A percentile compares a stretch with the other conserved stretches of the same genome.
Conservation (phyloP, 345 rosid genomes). For the Populus deltoides region DNA sequence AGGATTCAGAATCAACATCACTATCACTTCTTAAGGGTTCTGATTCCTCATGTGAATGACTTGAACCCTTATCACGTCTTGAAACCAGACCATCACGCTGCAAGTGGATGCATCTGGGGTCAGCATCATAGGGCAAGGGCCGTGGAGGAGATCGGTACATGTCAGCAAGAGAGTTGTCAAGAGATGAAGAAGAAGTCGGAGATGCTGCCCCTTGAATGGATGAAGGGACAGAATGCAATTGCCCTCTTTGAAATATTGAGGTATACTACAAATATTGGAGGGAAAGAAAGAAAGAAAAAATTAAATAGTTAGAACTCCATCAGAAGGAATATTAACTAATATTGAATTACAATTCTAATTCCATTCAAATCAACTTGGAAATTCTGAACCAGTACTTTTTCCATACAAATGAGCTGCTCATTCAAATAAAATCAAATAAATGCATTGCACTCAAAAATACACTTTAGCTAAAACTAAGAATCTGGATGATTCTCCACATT, state of each 20-base stretch:
- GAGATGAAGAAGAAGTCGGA: conserved; percentile 56
- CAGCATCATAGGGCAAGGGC: conserved; percentile 89
- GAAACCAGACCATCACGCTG: conserved; percentile 61
- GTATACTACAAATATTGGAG: conserved; percentile 48
- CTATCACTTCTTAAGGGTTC: conserved; percentile 68
- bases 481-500: background rate
- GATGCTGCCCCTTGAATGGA: conserved; percentile 73
- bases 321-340: background rate
- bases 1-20: conserved; percentile 56
- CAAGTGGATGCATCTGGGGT: conserved; percentile 55
- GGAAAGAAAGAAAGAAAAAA: conserved; percentile 1
- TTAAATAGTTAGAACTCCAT: conserved; percentile 16
- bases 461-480: background rate
- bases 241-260: conserved; percentile 71
- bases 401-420: background rate
- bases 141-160: conserved; percentile 87
- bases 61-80: conserved; percentile 83
- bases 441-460: background rate
- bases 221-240: conserved; percentile 67
- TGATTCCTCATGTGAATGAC: conserved; percentile 78
- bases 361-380: conserved; percentile 8
- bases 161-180: conserved; percentile 80
- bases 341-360: conserved; percentile 8
- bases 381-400: background rate
- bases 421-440: background rate